These are phyloP conservation scores for Sanguinoderma infundibulare DNA, from an alignment of 1,284 basidiomycete species.

Conservation along the genomic window DNA sequence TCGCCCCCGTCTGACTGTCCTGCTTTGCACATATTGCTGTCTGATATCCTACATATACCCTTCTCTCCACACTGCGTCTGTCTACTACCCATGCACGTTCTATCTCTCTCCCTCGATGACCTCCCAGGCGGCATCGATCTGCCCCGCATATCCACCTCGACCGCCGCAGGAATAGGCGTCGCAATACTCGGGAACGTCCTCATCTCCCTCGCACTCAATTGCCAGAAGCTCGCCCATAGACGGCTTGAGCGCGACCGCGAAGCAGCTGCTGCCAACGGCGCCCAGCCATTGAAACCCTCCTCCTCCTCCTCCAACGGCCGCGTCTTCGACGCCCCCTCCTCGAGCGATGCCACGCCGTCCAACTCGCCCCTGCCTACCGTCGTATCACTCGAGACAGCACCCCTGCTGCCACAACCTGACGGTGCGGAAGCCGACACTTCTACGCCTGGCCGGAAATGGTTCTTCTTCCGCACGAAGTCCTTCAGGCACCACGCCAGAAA, in stretches of 20 bases:
- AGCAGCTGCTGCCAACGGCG: constrained; percentile 16
- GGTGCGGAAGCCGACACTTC: constrained; percentile 1
- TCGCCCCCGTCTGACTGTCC: background rate
- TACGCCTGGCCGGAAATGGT: constrained; percentile 14
- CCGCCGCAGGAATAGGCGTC: constrained; percentile 82
- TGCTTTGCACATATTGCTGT: background rate
- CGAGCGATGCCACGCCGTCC: background rate
- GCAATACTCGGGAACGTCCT: constrained; percentile 88
- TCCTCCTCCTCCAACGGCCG: background rate
- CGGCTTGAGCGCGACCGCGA: constrained; percentile 56
- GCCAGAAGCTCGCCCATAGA: constrained; percentile 91
- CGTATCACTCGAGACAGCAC: constrained; percentile 27
- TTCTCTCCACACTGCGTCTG: background rate
- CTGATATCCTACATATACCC: background rate
- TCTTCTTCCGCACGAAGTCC: constrained; percentile 16
- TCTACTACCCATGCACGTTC: constrained; percentile 21
- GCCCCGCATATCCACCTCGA: constrained; percentile 61
- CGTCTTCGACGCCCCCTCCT: background rate
- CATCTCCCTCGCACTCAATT: constrained; percentile 88
- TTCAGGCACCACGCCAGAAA: constrained; percentile 21
- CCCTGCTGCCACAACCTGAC: constrained; percentile 15
- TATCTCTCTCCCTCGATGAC: constrained; percentile 19
- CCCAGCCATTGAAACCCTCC: constrained; percentile 15
- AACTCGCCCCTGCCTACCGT: constrained; percentile 10
- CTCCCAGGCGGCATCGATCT: constrained; percentile 42